Evolutionary conservation across 2,329 filamentous ascomycete species (phyloP), one percentile per base, ranked within the genome.

Genomic region (Epichloe uncinata): DNA sequence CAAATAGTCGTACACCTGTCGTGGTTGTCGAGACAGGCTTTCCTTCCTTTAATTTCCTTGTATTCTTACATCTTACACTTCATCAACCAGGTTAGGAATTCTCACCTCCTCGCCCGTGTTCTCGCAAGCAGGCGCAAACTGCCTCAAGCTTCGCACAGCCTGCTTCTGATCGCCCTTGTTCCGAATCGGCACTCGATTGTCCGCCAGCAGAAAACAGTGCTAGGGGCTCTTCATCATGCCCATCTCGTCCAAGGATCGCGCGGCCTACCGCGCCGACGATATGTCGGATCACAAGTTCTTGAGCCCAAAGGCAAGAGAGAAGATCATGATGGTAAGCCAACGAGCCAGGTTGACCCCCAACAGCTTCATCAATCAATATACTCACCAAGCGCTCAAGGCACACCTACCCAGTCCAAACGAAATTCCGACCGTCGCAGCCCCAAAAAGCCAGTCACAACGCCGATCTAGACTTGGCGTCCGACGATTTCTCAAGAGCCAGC

Each of bases 401-500:
- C 71, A 56, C 54, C 59, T 68, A 55, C 72, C 54, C 26, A 60
- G 55, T 12, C 61, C 60, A 15, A 66, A 58, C 56, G 66, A 68
- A 47, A 50, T 53, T 45, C 62, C 61, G 47, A 61, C 59, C 47
- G 60, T 55, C 11, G 42, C 45, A 53, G 53, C 52, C 18, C 59
- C 55, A 48, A 50, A 47, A 9, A 58, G 59, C 38, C 56, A 60
- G 47, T 56, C 61, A 13, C 59, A 60, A 33, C 55, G 58, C 30
- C 63, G 66, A 35, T 71, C 71, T 18, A 70, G 70, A 44, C 67
- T 82, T 16, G 79, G 80, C 20, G 62, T 85, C 52, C 77, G 80
- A 53, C 75, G 74, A 50, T 80, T 86, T 60, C 58, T 87, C 42
- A 73, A 71, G 53, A 71, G 69, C 48, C 78, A 84, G 61, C 65